Evolutionary conservation across 768 basidiomycete genomes (phyloP).

Genomic region (Russula olivacea): DNA sequence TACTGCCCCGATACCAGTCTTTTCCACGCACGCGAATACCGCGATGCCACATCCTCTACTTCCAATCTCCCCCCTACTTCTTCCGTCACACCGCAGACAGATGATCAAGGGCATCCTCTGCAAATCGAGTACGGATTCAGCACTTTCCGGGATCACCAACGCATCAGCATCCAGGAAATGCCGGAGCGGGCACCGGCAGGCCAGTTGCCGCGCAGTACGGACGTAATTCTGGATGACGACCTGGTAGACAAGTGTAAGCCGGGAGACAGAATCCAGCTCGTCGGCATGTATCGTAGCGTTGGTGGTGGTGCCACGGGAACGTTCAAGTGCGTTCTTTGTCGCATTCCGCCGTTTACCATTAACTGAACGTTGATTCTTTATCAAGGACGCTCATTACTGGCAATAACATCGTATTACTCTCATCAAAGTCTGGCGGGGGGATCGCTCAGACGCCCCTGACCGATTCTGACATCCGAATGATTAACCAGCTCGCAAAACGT

Average conservation of each 20-base stretch:
- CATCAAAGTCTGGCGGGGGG: constrained; percentile 91
- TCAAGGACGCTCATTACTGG: constrained; percentile 84
- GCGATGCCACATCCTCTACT: constrained; percentile 84
- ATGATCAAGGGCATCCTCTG: constrained; percentile 81
- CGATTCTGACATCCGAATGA: constrained; percentile 89
- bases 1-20: constrained; percentile 83
- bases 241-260: constrained; percentile 97
- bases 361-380: constrained; percentile 7
- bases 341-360: not conserved
- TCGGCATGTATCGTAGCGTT: constrained; percentile 89
- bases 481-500: constrained; percentile 89
- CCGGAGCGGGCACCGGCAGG: constrained; percentile 97
- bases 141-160: constrained; percentile 92
- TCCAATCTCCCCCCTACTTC: constrained; percentile 83
- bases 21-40: constrained; percentile 87
- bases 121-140: constrained; percentile 91
- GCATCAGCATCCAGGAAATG: constrained; percentile 99
- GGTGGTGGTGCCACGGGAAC: constrained; percentile 86
- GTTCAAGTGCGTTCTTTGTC: constrained; percentile 68
- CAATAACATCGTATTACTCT: constrained; percentile 91
- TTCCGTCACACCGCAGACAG: constrained; percentile 82
- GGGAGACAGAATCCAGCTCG: constrained; percentile 94
- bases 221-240: constrained; percentile 94
- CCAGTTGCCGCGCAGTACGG: constrained; percentile 91
- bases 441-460: constrained; percentile 90